Evolutionary conservation across 176 grass and related monocot genomes (phyloP).

Genomic region (Rhynchospora pubera): DNA sequence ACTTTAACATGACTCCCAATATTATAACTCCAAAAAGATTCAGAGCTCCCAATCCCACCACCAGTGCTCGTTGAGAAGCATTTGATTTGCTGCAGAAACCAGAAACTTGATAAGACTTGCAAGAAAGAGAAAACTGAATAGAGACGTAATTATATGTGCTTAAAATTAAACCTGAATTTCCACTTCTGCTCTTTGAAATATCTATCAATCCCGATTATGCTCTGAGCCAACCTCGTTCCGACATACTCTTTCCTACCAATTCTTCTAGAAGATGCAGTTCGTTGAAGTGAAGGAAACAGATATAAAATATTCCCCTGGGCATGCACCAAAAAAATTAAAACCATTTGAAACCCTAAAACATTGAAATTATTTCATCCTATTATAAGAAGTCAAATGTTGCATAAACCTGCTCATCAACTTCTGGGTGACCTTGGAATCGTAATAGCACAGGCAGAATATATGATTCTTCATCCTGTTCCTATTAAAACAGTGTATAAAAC

Average conservation of each 20-base stretch:
- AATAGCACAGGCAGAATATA: slow-evolving; percentile 87
- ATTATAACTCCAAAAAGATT: slow-evolving; percentile 93
- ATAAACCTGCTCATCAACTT: slow-evolving; percentile 84
- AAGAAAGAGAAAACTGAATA: neutral
- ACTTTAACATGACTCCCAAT: slow-evolving; percentile 86
- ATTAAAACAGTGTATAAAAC: slow-evolving; percentile 24
- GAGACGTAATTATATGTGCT: slow-evolving; percentile 13
- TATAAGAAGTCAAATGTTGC: slow-evolving; percentile 13
- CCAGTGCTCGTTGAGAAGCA: slow-evolving; percentile 78
- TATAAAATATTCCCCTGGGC: slow-evolving; percentile 90
- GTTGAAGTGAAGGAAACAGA: slow-evolving; percentile 84
- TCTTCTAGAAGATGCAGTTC: slow-evolving; percentile 62
- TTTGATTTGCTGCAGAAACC: slow-evolving; percentile 61
- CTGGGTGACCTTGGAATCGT: slow-evolving; percentile 83
- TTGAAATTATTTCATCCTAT: neutral
- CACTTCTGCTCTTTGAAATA: slow-evolving; percentile 87
- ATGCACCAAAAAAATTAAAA: slow-evolving; percentile 9
- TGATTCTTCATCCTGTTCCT: slow-evolving; percentile 85
- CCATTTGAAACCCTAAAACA: neutral
- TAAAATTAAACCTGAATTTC: slow-evolving; percentile 73
- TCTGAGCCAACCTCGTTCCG: slow-evolving; percentile 70
- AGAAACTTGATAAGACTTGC: neutral
- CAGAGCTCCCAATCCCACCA: slow-evolving; percentile 84
- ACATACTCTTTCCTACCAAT: slow-evolving; percentile 64
- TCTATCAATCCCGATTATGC: slow-evolving; percentile 60